These are phyloP conservation scores for Beauveria varroae DNA, from an alignment of 2,329 filamentous ascomycete species.

Conservation along the genomic window DNA sequence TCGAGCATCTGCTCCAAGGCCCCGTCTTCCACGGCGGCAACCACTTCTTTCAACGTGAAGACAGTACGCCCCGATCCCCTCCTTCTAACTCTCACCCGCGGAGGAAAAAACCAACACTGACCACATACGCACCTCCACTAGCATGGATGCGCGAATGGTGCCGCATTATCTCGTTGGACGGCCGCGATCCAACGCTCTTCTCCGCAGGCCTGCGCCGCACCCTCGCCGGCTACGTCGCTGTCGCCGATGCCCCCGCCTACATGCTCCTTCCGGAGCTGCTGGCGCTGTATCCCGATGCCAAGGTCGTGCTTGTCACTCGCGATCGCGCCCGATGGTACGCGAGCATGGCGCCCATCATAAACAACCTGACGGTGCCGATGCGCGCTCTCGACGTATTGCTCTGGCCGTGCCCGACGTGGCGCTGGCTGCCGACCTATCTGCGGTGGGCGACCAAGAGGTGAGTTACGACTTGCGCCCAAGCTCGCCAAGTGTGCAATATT, in stretches of 20 bases:
- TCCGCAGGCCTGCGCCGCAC: constrained; percentile 25
- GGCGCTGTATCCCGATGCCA: constrained; percentile 40
- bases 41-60: constrained; percentile 26
- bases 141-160: constrained; percentile 8
- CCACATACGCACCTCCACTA: not conserved
- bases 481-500: too few relatives aligned
- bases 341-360: constrained; percentile 20
- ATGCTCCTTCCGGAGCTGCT: constrained; percentile 37
- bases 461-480: not conserved
- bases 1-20: constrained; percentile 38
- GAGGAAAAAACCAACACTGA: too few relatives aligned
- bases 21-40: constrained; percentile 43
- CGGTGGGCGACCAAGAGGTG: not conserved
- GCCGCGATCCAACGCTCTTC: constrained; percentile 19
- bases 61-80: constrained; percentile 19
- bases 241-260: constrained; percentile 35
- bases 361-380: constrained; percentile 5
- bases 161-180: constrained; percentile 13
- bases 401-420: constrained; percentile 12
- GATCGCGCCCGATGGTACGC: constrained; percentile 29
- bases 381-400: constrained; percentile 9
- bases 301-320: constrained; percentile 34
- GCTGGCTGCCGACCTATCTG: constrained; percentile 13
- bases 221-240: constrained; percentile 36
- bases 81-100: not conserved